Evolutionary conservation across 805 yeast species (phyloP).

Genomic region (Metschnikowia drakensbergensis): DNA sequence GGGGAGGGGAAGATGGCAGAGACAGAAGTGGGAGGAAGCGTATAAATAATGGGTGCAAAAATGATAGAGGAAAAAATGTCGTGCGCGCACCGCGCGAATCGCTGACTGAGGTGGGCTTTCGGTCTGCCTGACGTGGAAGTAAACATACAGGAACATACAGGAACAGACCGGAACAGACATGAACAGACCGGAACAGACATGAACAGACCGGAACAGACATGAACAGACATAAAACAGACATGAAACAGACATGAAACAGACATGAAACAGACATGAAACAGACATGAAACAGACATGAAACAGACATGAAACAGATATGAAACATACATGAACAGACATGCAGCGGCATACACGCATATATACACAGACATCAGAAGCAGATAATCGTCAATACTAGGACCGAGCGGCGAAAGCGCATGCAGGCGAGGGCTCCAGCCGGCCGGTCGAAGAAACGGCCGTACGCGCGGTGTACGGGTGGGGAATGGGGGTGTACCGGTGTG

Average conservation of each 20-base stretch:
- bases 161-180: background rate
- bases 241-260: background rate
- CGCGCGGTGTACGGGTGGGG: no score
- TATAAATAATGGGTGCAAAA: constrained; percentile 19
- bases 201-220: background rate
- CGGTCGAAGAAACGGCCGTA: no score
- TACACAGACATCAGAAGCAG: no score
- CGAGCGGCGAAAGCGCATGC: no score
- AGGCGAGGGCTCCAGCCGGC: no score
- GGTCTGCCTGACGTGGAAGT: no score
- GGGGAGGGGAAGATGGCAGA: background rate
- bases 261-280: background rate
- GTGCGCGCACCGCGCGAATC: background rate
- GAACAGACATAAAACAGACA: background rate
- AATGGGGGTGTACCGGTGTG: no score
- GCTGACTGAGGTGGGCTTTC: background rate
- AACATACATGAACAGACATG: background rate
- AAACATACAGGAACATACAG: no score
- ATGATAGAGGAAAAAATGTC: constrained; percentile 12
- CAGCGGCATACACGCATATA: background rate
- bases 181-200: background rate
- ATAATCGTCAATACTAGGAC: no score
- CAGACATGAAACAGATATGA: background rate
- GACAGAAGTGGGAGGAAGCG: background rate
- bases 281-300: background rate